Evolutionary conservation across 805 yeast genomes (phyloP).

Genomic region (Metschnikowia lachancei): DNA sequence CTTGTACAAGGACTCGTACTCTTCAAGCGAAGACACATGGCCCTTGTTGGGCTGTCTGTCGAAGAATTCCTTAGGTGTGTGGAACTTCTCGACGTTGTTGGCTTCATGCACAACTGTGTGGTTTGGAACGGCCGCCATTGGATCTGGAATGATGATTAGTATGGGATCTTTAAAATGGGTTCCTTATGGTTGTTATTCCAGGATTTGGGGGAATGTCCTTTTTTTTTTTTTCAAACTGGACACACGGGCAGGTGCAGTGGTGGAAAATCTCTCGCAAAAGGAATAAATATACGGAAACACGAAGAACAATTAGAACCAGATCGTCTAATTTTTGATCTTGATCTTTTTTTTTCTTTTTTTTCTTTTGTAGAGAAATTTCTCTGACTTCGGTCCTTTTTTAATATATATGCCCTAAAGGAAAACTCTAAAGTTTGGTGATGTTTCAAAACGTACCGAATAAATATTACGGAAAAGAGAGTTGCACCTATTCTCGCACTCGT

Average conservation of each 20-base stretch:
- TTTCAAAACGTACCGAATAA: slow-evolving; percentile 9
- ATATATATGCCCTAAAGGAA: slow-evolving; percentile 2
- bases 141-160: slow-evolving; percentile 1
- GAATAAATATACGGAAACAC: not conserved
- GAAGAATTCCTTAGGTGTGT: slow-evolving; percentile 54
- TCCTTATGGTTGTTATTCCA: not conserved
- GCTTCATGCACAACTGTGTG: slow-evolving; percentile 63
- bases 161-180: not conserved
- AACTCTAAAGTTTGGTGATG: slow-evolving; percentile 1
- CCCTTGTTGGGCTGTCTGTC: slow-evolving; percentile 61
- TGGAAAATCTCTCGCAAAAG: not conserved
- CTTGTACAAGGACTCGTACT: slow-evolving; percentile 58
- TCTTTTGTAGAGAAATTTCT: not conserved
- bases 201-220: not conserved
- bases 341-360: not conserved
- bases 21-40: slow-evolving; percentile 57
- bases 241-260: not conserved
- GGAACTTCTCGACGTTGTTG: slow-evolving; percentile 46
- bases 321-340: not conserved
- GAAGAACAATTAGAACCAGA: not conserved
- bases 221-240: not conserved
- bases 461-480: slow-evolving; percentile 8
- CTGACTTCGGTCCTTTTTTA: not conserved
- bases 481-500: slow-evolving; percentile 12
- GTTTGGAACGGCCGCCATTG: slow-evolving; percentile 26